Conservation (phyloP, 2,329 filamentous ascomycete species). For the Exophiala viscosa region DNA sequence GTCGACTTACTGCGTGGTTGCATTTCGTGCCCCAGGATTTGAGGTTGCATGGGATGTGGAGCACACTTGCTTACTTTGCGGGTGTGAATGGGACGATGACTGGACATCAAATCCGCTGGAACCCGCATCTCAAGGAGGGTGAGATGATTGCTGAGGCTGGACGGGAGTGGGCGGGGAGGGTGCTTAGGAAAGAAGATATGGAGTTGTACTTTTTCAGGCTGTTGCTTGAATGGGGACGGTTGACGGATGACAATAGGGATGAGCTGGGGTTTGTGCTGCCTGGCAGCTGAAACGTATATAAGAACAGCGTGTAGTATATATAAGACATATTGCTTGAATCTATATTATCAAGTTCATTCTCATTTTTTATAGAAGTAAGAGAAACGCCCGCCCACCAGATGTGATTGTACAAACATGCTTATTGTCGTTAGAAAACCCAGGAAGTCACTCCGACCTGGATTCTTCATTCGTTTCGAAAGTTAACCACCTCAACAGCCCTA, state of each 20-base stretch:
- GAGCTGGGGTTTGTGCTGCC: slow-evolving; percentile 39
- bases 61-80: slow-evolving; percentile 69
- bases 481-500: not conserved
- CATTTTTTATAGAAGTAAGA: no score
- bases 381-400: no score
- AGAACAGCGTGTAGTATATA: no score
- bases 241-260: slow-evolving; percentile 61
- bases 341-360: no score
- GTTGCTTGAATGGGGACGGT: slow-evolving; percentile 70
- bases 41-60: slow-evolving; percentile 69
- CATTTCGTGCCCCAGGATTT: slow-evolving; percentile 78
- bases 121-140: slow-evolving; percentile 52
- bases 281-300: no score
- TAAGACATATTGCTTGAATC: no score
- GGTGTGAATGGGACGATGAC: slow-evolving; percentile 49
- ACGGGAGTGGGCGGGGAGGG: slow-evolving; percentile 60
- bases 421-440: no score
- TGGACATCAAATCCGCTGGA: slow-evolving; percentile 47
- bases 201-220: slow-evolving; percentile 76
- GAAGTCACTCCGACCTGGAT: no score
- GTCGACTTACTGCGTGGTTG: slow-evolving; percentile 68
- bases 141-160: slow-evolving; percentile 65
- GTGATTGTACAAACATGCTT: no score
- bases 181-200: slow-evolving; percentile 68
- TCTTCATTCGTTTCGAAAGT: not conserved